Percentiles rank a stretch among this genome's conserved stretches.
phyloP scores from a whole-genome alignment of 768 basidiomycete genomes.

The Leccinum broughii region DNA sequence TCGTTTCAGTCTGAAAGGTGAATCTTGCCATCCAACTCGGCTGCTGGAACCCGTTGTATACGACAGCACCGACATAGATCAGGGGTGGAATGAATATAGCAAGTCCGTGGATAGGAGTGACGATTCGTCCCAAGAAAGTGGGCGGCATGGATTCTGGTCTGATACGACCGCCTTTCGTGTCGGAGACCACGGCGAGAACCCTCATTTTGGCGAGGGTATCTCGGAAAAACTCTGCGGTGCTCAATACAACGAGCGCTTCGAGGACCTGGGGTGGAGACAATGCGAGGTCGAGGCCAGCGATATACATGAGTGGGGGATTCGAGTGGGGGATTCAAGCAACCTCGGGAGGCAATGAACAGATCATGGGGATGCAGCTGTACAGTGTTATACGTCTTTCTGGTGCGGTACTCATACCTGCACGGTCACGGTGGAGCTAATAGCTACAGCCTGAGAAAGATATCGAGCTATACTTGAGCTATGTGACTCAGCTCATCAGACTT shows the following conservation, averaged over 20 bases:
- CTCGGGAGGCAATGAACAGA: too few species aligned
- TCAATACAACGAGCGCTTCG: conserved; percentile 17
- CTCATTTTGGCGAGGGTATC: background rate
- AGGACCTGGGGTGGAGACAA: conserved; percentile 7
- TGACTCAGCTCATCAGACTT: too few species aligned
- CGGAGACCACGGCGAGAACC: background rate
- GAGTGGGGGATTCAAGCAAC: too few species aligned
- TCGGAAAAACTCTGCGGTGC: conserved; percentile 12
- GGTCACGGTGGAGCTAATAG: too few species aligned
- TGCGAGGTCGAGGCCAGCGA: conserved; percentile 15
- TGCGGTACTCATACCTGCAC: too few species aligned
- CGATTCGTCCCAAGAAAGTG: conserved; percentile 21
- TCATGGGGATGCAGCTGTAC: too few species aligned
- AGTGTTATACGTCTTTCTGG: too few species aligned
- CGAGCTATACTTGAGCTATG: too few species aligned
- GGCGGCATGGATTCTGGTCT: conserved; percentile 15
- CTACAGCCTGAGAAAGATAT: too few species aligned
- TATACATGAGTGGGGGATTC: conserved; percentile 11
- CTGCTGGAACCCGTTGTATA: conserved; percentile 26
- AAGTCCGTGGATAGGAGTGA: conserved; percentile 27
- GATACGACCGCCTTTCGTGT: conserved; percentile 19
- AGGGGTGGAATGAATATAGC: conserved; percentile 22
- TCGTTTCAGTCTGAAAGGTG: conserved; percentile 13
- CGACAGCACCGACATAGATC: conserved; percentile 26
- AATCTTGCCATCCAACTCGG: conserved; percentile 32